Base-by-base conservation (phyloP, 345 rosid species). In the Brassica nigra region DNA sequence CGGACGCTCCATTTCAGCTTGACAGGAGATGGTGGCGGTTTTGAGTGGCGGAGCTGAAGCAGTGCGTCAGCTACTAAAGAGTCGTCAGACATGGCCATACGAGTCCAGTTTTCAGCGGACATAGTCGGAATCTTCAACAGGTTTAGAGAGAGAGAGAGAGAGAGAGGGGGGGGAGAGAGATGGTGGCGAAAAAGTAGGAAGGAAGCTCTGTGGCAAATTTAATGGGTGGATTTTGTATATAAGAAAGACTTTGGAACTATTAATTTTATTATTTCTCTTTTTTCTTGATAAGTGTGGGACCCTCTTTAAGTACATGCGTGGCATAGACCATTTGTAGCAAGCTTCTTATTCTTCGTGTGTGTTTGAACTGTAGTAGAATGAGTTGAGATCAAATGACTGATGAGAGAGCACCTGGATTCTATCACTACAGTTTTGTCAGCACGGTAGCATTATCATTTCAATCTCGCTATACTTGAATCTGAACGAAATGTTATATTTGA, bases 1-100 rank as follows among this genome's bases (percentile, higher is more conserved):
- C 97, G 91, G 5, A 88, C 89, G 75, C 75, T 89, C 97, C 98
- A 93, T 75, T 87, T 87, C 59, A 91, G 85, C 65, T 81, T 79
- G 36, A 87, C 58, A 74, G 82, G 76, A 16, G 74, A 82, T 5
- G 39, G 55, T 2, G 70, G 78, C 5, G 59, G 77, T 68, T 42
- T 76, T 2, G 83, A 67, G 73, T 76, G 89, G 68, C 73, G 75
- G 61, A 94, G 92, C 42, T 76, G 80, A 23, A 92, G 85, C n/a
- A 94, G 87, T 11, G 90, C 73, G 59, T 87, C 85, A 0, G 84
- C 97, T 65, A 90, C 98, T 30, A 89, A 28, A 3, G 83, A 61
- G 82, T 84, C 86, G 65, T 93, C 88, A 8, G 69, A 59, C 87
- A 88, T 83, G 75, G 94, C 97, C 6, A 73, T 72, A 16, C 39